Conservation (phyloP, 1,284 basidiomycete genomes). For the Cutaneotrichosporon daszewskae region DNA sequence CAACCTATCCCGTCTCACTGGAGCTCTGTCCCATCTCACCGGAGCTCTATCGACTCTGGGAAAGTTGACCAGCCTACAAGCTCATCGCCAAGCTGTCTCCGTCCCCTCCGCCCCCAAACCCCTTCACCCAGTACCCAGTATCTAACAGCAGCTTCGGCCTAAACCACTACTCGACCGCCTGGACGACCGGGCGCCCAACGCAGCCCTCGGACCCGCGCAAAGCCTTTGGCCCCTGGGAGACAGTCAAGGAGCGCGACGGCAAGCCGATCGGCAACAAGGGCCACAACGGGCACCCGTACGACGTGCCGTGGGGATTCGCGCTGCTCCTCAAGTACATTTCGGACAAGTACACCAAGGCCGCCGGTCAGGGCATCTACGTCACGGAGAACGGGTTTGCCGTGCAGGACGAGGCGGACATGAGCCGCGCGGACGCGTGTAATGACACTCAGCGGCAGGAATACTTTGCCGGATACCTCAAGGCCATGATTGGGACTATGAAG, state of each 20-base stretch:
- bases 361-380: slow-evolving; percentile 15
- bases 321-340: slow-evolving; percentile 13
- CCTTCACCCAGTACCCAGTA: slow-evolving; percentile 1
- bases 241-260: slow-evolving; percentile 21
- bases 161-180: slow-evolving; percentile 27
- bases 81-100: background rate
- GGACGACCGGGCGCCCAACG: slow-evolving; percentile 14
- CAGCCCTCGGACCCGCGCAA: background rate
- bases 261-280: slow-evolving; percentile 23
- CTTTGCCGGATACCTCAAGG: slow-evolving; percentile 25
- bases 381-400: slow-evolving; percentile 17
- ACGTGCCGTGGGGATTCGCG: slow-evolving; percentile 19
- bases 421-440: slow-evolving; percentile 14
- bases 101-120: background rate
- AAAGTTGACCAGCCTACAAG: too few species aligned
- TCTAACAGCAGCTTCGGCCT: too few species aligned
- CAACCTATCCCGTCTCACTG: too few species aligned
- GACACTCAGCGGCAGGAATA: slow-evolving; percentile 25
- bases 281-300: slow-evolving; percentile 27
- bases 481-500: slow-evolving; percentile 19
- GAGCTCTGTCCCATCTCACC: too few species aligned
- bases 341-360: slow-evolving; percentile 1
- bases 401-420: slow-evolving; percentile 4
- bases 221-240: slow-evolving; percentile 12
- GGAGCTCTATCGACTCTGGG: too few species aligned